phyloP scores from a whole-genome alignment of 2,329 filamentous ascomycete genomes.

The Mycogone perniciosa region DNA sequence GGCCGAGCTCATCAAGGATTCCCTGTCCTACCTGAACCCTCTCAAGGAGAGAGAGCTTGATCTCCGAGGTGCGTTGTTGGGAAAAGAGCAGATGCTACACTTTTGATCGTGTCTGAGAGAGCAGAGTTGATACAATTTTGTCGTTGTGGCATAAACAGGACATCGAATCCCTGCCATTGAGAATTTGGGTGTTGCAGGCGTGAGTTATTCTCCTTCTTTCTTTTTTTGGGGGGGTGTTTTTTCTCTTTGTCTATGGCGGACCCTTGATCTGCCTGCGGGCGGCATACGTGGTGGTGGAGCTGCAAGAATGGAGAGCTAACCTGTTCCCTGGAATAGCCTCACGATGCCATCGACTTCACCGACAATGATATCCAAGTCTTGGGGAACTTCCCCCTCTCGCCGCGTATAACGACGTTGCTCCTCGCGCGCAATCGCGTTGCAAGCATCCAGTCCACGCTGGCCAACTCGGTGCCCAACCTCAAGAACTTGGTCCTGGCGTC shows the following conservation, averaged over 20 bases:
- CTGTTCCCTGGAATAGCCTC: slow-evolving; percentile 51
- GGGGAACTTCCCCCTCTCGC: slow-evolving; percentile 87
- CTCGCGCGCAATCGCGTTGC: slow-evolving; percentile 84
- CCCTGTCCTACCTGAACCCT: slow-evolving; percentile 96
- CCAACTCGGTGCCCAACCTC: slow-evolving; percentile 73
- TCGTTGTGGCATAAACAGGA: slow-evolving; percentile 58
- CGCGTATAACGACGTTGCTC: slow-evolving; percentile 79
- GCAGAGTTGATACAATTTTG: slow-evolving; percentile 76
- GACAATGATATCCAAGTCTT: slow-evolving; percentile 93
- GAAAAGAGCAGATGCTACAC: slow-evolving; percentile 98
- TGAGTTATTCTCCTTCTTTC: slow-evolving; percentile 42
- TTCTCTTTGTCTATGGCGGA: not conserved
- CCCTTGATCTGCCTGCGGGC: not conserved
- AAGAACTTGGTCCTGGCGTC: slow-evolving; percentile 73
- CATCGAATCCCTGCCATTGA: slow-evolving; percentile 97
- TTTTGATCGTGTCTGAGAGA: slow-evolving; percentile 35
- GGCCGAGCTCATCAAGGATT: slow-evolving; percentile 86
- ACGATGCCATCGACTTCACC: slow-evolving; percentile 96
- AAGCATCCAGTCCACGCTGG: slow-evolving; percentile 69
- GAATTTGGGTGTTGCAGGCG: slow-evolving; percentile 90
- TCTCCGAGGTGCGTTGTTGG: slow-evolving; percentile 85
- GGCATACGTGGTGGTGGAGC: not conserved
- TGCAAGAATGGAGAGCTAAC: not conserved
- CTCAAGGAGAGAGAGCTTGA: slow-evolving; percentile 98
- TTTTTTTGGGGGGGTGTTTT: not conserved